Evolutionary conservation across 2,329 filamentous ascomycete genomes (phyloP).

Genomic region (Alternaria sp.): DNA sequence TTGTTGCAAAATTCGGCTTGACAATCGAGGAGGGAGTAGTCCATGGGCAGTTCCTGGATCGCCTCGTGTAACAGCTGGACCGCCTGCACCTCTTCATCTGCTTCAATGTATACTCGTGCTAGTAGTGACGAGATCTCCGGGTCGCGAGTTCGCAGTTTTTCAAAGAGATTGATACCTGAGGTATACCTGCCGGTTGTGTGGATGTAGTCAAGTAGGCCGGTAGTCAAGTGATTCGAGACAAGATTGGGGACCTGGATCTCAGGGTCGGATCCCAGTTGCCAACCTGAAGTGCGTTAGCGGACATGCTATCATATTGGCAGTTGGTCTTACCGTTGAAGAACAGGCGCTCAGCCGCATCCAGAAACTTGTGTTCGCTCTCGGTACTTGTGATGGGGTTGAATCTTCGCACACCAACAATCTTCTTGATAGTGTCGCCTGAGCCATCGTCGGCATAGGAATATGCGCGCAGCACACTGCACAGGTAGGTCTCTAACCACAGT

Average conservation of each 20-base stretch:
- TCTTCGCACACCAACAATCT: slow-evolving; percentile 93
- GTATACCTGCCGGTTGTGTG: slow-evolving; percentile 92
- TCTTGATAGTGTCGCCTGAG: slow-evolving; percentile 91
- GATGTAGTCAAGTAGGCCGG: slow-evolving; percentile 94
- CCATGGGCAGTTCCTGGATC: slow-evolving; percentile 92
- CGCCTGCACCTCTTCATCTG: slow-evolving; percentile 96
- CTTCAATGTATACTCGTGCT: slow-evolving; percentile 89
- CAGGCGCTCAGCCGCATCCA: slow-evolving; percentile 90
- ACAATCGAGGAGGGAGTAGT: slow-evolving; percentile 94
- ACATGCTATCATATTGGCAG: not conserved
- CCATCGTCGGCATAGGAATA: slow-evolving; percentile 98
- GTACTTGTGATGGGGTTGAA: slow-evolving; percentile 99
- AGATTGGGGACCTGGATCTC: slow-evolving; percentile 97
- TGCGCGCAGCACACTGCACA: slow-evolving; percentile 91
- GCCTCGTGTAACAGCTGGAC: slow-evolving; percentile 87
- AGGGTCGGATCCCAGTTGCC: slow-evolving; percentile 94
- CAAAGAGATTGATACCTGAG: slow-evolving; percentile 96
- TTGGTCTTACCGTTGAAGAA: slow-evolving; percentile 80
- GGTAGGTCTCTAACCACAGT: slow-evolving; percentile 95
- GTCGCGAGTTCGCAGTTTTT: slow-evolving; percentile 90
- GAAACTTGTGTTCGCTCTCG: slow-evolving; percentile 96
- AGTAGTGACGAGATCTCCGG: slow-evolving; percentile 93
- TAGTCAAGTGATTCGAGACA: slow-evolving; percentile 93
- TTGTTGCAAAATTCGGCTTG: slow-evolving; percentile 91
- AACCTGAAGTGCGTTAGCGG: slow-evolving; percentile 61